phyloP scores from a whole-genome alignment of 768 basidiomycete species.

The Pisolithus microcarpus region DNA sequence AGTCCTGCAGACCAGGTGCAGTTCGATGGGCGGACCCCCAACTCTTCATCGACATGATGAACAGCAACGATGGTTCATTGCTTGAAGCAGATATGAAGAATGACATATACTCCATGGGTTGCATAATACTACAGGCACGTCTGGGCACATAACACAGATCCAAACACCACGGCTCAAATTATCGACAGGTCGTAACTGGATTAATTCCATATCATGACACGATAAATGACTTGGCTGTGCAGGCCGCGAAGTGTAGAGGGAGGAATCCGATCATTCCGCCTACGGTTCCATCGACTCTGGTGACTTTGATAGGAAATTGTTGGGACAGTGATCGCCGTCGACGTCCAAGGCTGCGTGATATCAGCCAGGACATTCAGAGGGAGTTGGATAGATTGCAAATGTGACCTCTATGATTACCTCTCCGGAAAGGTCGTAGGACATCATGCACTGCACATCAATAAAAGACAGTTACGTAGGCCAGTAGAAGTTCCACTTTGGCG shows the following conservation, averaged over 20 bases:
- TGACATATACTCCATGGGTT: slow-evolving; percentile 17
- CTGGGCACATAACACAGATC: too few species aligned
- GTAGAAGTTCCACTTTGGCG: too few species aligned
- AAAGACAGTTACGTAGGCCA: too few species aligned
- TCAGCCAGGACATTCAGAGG: not conserved
- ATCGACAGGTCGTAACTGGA: slow-evolving; percentile 2
- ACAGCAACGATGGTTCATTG: not conserved
- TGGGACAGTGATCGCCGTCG: not conserved
- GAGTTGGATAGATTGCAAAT: not conserved
- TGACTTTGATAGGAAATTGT: slow-evolving; percentile 5
- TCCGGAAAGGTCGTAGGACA: too few species aligned
- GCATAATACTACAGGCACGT: slow-evolving; percentile 16
- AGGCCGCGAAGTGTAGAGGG: not conserved
- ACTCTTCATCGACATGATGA: slow-evolving; percentile 2
- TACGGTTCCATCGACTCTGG: not conserved
- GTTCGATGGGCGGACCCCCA: slow-evolving; percentile 14
- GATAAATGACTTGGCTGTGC: not conserved
- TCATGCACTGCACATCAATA: too few species aligned
- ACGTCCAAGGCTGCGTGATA: not conserved
- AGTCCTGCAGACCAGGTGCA: slow-evolving; percentile 5
- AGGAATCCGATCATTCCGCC: not conserved
- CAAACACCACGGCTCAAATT: not conserved
- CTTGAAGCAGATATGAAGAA: not conserved
- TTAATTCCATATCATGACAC: not conserved
- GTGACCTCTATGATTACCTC: not conserved